Evolutionary conservation across 1,139 yeast species (phyloP).

Genomic region (Eremothecium cymbalariae): DNA sequence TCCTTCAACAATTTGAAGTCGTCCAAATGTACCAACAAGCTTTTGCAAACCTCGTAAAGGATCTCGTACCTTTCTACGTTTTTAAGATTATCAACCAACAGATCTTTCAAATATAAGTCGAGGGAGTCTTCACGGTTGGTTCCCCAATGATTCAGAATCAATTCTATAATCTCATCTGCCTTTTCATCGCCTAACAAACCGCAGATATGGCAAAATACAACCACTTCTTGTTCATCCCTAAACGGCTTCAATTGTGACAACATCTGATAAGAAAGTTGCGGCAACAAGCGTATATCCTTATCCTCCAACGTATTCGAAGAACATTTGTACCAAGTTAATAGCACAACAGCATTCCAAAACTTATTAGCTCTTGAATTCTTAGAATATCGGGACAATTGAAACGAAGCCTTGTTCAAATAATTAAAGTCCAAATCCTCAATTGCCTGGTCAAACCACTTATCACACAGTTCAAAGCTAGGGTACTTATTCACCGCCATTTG

Average conservation of each 20-base stretch:
- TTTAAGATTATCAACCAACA: conserved; percentile 20
- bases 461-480: conserved; percentile 22
- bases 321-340: conserved; percentile 20
- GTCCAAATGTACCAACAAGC: conserved; percentile 21
- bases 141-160: conserved; percentile 18
- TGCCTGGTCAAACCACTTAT: conserved; percentile 25
- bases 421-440: conserved; percentile 22
- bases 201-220: conserved; percentile 27
- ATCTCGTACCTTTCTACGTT: conserved; percentile 12
- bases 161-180: conserved; percentile 20
- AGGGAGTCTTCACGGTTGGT: conserved; percentile 14
- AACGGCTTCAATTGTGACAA: conserved; percentile 22
- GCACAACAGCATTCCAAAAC: conserved; percentile 28
- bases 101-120: conserved; percentile 29
- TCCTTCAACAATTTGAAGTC: conserved; percentile 25
- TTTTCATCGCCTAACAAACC: conserved; percentile 21
- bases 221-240: conserved; percentile 25
- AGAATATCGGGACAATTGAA: conserved; percentile 21
- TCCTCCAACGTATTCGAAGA: conserved; percentile 15
- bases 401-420: conserved; percentile 22
- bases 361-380: conserved; percentile 14
- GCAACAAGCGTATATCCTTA: conserved; percentile 20
- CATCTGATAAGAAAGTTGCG: conserved; percentile 21
- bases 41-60: conserved; percentile 16
- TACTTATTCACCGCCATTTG: conserved; percentile 26